Percentiles rank a stretch among this genome's conserved stretches.
These are phyloP conservation scores for Entomortierella parvispora DNA, from an alignment of 192 early-diverging fungal genomes.

Conservation along the genomic window DNA sequence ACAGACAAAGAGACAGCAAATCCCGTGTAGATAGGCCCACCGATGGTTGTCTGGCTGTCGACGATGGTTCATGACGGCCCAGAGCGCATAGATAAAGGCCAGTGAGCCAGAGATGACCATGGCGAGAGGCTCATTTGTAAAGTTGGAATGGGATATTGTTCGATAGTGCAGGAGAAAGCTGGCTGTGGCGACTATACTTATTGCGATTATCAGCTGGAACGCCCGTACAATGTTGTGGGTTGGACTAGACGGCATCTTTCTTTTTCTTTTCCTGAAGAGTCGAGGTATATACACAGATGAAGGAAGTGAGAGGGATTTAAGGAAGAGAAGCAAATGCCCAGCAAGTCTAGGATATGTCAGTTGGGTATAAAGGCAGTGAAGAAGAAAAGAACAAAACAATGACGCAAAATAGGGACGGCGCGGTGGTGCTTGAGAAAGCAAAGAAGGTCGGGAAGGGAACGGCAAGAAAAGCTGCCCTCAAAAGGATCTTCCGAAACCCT, in stretches of 20 bases:
- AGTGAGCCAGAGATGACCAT: conserved; percentile 29
- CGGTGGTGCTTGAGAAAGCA: too few species aligned
- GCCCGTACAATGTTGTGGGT: conserved; percentile 19
- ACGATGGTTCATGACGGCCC: conserved; percentile 33
- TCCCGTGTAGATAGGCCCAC: conserved; percentile 29
- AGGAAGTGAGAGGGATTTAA: too few species aligned
- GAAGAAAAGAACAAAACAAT: too few species aligned
- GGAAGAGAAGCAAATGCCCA: too few species aligned
- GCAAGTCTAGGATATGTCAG: too few species aligned
- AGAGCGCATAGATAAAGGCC: conserved; percentile 36
- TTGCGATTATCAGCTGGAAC: conserved; percentile 24
- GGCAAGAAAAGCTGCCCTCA: too few species aligned
- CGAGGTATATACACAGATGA: too few species aligned
- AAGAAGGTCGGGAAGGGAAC: too few species aligned
- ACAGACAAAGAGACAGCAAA: conserved; percentile 25
- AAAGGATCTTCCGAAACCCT: too few species aligned
- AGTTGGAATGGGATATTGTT: conserved; percentile 24
- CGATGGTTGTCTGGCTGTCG: conserved; percentile 17
- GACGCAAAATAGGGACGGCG: too few species aligned
- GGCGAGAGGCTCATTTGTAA: conserved; percentile 33
- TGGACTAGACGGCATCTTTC: conserved; percentile 12
- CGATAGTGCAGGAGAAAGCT: conserved; percentile 39
- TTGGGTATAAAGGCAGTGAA: too few species aligned
- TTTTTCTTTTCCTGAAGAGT: too few species aligned
- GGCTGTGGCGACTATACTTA: conserved; percentile 18